Base-by-base conservation (phyloP, 2,329 filamentous ascomycete species). In the Penicillium sp. region DNA sequence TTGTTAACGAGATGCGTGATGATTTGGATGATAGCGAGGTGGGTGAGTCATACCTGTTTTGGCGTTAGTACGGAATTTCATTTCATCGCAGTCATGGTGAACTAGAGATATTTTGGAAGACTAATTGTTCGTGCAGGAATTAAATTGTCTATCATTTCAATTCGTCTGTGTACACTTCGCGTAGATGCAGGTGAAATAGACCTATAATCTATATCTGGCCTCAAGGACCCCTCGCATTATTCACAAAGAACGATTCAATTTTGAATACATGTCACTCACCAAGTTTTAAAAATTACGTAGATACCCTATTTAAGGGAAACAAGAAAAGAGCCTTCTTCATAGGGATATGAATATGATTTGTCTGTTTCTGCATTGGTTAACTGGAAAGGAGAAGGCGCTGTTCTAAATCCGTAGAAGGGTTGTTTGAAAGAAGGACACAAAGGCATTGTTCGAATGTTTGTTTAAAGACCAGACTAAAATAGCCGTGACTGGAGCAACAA, bases 31-130 rank as follows among this genome's bases (percentile, higher is more conserved):
- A 51, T 51, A 35, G n/a, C 12, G n/a, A 35, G n/a, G 49, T n/a
- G 30, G 49, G 28, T 35, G 49, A 51, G 49, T 51, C 49, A 51
- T 35, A 35, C 28, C n/a, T 10, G n/a, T 51, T 51, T 13, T 22
- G 28, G 28, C 24, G 47, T 19, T 12, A 33, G 47, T 28, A 28
- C 2, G n/a, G 10, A n/a, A n/a, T n/a, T n/a, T 4, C 22, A 24
- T 15, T 4, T 0, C 22, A 22, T 24, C 22, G 6, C 5, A 24
- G 42, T 26, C 30, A 5, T 10, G 13, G 10, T 13, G 1, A 7
- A 24, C 19, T 13, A 22, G 19, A 12, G 13, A 24, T 15, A 12
- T 24, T 45, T 15, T 1, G 9, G 10, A 15, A 45, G 12, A 6
- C 9, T 15, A 4, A 12, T 13, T 22, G 10, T 12, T 44, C 1